A percentile compares a stretch with the other conserved stretches of the same genome.
Conservation (phyloP, 441 rosid genomes). For the Francoa sonchifolia region DNA sequence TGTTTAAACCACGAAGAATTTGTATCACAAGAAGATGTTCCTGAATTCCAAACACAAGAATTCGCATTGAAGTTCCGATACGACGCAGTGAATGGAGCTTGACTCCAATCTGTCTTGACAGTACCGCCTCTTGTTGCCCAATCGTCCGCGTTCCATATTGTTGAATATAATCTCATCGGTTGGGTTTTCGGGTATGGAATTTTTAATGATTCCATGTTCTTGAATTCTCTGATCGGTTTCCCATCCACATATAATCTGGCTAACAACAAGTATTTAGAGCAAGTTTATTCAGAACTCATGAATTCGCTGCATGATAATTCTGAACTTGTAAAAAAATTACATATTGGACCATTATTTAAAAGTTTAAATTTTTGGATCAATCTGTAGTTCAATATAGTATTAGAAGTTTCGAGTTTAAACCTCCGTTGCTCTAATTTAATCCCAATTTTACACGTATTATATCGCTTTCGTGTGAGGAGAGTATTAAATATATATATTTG, state of each 20-base stretch:
- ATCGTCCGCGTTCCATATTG: slow-evolving; percentile 1
- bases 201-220: neutral
- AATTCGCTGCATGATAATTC: too few relatives aligned
- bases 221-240: neutral
- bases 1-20: neutral
- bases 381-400: too few relatives aligned
- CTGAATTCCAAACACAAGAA: neutral
- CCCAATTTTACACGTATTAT: too few relatives aligned
- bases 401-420: too few relatives aligned
- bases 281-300: too few relatives aligned
- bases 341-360: too few relatives aligned
- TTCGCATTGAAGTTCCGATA: neutral
- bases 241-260: neutral
- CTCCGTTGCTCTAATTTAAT: too few relatives aligned
- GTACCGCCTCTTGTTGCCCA: neutral
- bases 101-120: neutral
- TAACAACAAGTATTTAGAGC: neutral
- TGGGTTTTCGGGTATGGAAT: neutral
- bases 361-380: too few relatives aligned
- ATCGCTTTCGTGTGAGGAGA: too few relatives aligned
- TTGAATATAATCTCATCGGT: neutral
- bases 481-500: too few relatives aligned
- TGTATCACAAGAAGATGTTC: neutral
- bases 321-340: too few relatives aligned
- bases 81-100: slow-evolving; percentile 1